phyloP scores from a whole-genome alignment of 768 basidiomycete genomes.

The Tephrocybe sp. region DNA sequence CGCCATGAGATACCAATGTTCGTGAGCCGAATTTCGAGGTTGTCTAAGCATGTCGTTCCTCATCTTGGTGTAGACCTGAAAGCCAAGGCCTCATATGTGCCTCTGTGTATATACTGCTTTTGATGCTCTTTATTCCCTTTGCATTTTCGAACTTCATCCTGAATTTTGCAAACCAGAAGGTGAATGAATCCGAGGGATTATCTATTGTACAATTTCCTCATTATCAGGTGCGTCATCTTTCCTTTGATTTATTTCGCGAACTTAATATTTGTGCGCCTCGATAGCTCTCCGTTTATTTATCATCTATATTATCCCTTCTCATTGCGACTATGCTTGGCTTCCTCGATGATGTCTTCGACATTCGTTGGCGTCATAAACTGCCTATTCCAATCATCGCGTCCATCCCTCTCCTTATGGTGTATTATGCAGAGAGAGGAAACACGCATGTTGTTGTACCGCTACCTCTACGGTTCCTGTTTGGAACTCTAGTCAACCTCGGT shows the following conservation, averaged over 20 bases:
- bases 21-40: slow-evolving; percentile 22
- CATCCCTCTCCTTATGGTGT: slow-evolving; percentile 93
- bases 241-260: not conserved
- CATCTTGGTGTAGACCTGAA: slow-evolving; percentile 72
- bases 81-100: slow-evolving; percentile 92
- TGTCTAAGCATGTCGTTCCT: not conserved
- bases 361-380: slow-evolving; percentile 96
- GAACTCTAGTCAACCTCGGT: slow-evolving; percentile 88
- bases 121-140: slow-evolving; percentile 94
- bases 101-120: slow-evolving; percentile 78
- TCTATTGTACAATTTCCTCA: slow-evolving; percentile 73
- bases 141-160: slow-evolving; percentile 79
- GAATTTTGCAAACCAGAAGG: slow-evolving; percentile 40
- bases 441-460: slow-evolving; percentile 93
- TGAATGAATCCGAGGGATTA: slow-evolving; percentile 54
- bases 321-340: slow-evolving; percentile 95
- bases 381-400: slow-evolving; percentile 96
- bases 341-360: slow-evolving; percentile 96
- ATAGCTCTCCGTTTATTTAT: slow-evolving; percentile 89
- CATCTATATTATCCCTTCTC: slow-evolving; percentile 87
- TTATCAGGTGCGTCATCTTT: slow-evolving; percentile 58
- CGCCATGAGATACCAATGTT: slow-evolving; percentile 58
- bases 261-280: not conserved
- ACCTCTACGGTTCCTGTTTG: slow-evolving; percentile 71
- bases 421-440: slow-evolving; percentile 92